Base-by-base conservation (phyloP, 2,329 filamentous ascomycete genomes). In the Ampelomyces quisqualis region DNA sequence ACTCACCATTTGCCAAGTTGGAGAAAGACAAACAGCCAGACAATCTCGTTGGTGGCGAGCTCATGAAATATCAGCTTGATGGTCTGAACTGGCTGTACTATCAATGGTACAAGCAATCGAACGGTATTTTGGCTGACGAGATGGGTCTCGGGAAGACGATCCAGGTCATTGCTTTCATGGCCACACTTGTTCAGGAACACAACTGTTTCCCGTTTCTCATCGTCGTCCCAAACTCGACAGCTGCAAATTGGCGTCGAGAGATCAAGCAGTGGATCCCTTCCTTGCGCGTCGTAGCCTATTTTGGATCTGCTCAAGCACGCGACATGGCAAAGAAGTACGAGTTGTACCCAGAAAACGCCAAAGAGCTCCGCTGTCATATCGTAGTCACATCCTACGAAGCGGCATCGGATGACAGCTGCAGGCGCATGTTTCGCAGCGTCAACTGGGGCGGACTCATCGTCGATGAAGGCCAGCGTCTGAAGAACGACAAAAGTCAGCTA, bases 71-170 rank as follows among this genome's bases (percentile, higher is more conserved):
- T 59, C 93, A 98, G 64, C 72, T 94, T 30, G 88, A 96, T 44
- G 93, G 93, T 14, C 74, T 96, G 36, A 96, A 97, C 58, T 98
- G 93, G 90, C 79, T 98, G 2, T 84, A 95, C 44, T 90, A 87
- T 65, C 93, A 93, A 62, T 97, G 88, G 75, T 86, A 90, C 57
- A 76, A 80, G 35, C 77, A 84, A 53, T 84, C 87, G 60, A 97
- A 93, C 58, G 86, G 90, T 19, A 91, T 97, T 43, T 78, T 97
- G 5, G 93, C 93, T 0, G 93, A 98, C 62, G 93, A 98, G 64
- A 98, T 98, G 93, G 93, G 93, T 27, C 79, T 98, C 2, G 93
- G 93, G 21, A 98, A 98, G 73, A 98, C 93, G 0, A 88, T 98
- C 21, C 93, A 98, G 64, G 83, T 96, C 37, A 86, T 97, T 45